Evolutionary conservation across 108 stramenopile species (phyloP).

Genomic region (Cyclostephanos tholiformis): DNA sequence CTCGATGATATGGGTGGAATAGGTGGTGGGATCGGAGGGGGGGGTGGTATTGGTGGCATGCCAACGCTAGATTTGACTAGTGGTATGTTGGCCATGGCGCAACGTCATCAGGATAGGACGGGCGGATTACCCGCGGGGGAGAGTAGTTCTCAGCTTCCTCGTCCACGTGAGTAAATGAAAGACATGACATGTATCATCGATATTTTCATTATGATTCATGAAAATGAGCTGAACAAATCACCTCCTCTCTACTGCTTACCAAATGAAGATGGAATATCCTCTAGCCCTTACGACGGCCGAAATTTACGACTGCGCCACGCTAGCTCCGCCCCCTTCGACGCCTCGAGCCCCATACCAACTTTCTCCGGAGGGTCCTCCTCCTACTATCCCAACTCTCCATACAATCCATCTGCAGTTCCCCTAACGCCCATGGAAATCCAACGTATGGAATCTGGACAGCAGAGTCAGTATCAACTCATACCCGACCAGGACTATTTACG

Average conservation of each 20-base stretch:
- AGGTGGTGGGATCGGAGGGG: constrained; percentile 28
- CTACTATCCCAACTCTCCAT: constrained; percentile 47
- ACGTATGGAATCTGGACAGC: constrained; percentile 82
- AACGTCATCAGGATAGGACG: constrained; percentile 54
- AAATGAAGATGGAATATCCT: constrained; percentile 18
- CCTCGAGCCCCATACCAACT: constrained; percentile 21
- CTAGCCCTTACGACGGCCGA: constrained; percentile 15
- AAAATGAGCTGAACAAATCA: background rate
- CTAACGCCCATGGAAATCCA: constrained; percentile 87
- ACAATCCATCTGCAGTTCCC: constrained; percentile 34
- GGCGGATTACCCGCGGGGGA: constrained; percentile 46
- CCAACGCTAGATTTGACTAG: constrained; percentile 85
- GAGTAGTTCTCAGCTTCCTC: constrained; percentile 50
- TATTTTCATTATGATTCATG: background rate
- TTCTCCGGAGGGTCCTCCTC: constrained; percentile 42
- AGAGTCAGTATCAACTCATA: constrained; percentile 79
- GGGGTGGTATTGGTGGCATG: constrained; percentile 42
- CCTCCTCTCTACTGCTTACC: background rate
- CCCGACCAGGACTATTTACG: constrained; percentile 85
- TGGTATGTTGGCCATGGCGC: constrained; percentile 73
- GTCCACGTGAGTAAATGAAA: constrained; percentile 39
- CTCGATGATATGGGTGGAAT: constrained; percentile 24
- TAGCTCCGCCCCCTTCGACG: constrained; percentile 34
- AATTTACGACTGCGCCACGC: constrained; percentile 41
- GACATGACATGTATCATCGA: background rate